phyloP scores from a whole-genome alignment of 2,329 filamentous ascomycete species.

The Fusarium dimerum region DNA sequence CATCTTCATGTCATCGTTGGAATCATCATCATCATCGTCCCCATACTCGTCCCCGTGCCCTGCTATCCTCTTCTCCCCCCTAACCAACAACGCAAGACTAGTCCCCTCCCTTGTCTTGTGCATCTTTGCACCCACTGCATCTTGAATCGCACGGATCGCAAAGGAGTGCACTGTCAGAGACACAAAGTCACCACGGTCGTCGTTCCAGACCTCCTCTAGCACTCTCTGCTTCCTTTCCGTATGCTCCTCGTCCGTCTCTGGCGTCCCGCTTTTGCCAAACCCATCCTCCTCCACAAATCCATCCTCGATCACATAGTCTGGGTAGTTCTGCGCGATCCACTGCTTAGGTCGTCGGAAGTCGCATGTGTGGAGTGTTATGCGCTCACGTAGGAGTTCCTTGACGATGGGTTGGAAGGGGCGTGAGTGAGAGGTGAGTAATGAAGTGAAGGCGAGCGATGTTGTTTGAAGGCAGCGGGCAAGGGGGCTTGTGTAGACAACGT shows the following conservation, averaged over 20 bases:
- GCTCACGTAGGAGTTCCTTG: slow-evolving; percentile 61
- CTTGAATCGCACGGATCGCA: slow-evolving; percentile 44
- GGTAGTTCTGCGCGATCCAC: slow-evolving; percentile 52
- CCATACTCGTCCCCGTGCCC: no score
- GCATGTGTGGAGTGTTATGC: slow-evolving; percentile 62
- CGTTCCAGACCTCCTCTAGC: slow-evolving; percentile 49
- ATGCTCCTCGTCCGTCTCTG: slow-evolving; percentile 53
- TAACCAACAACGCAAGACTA: slow-evolving; percentile 58
- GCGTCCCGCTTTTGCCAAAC: slow-evolving; percentile 48
- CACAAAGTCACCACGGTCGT: slow-evolving; percentile 41
- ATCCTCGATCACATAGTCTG: slow-evolving; percentile 52
- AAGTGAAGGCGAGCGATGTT: slow-evolving; percentile 50
- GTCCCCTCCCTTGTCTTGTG: slow-evolving; percentile 51
- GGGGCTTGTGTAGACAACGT: slow-evolving; percentile 58
- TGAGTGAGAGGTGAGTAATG: slow-evolving; percentile 38
- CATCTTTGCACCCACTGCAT: slow-evolving; percentile 44
- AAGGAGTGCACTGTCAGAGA: slow-evolving; percentile 53
- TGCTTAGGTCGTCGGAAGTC: slow-evolving; percentile 53
- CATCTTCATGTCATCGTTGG: no score
- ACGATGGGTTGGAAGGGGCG: slow-evolving; percentile 50
- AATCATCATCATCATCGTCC: no score
- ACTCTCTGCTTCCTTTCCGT: slow-evolving; percentile 42
- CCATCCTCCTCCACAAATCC: slow-evolving; percentile 57
- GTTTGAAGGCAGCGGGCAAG: slow-evolving; percentile 61
- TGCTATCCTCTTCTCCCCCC: slow-evolving; percentile 33